Conservation (phyloP, 2,329 filamentous ascomycete species). For the Colletotrichum spinosum region DNA sequence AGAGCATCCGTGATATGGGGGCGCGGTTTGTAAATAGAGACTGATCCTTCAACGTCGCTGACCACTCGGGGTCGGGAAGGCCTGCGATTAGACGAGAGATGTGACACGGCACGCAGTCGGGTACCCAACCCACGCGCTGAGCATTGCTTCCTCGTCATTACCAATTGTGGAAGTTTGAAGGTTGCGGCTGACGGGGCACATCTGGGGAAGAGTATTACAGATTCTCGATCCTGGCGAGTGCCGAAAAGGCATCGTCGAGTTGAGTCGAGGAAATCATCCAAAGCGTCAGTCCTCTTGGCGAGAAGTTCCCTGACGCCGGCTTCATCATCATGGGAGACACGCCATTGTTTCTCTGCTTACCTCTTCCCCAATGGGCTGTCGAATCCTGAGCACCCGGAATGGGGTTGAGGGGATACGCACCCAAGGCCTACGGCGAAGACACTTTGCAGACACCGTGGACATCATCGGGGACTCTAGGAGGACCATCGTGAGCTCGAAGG, state of each 20-base stretch:
- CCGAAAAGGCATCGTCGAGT: slow-evolving; percentile 52
- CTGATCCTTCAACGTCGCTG: no score
- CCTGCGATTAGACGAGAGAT: no score
- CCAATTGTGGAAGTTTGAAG: no score
- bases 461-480: no score
- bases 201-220: slow-evolving; percentile 59
- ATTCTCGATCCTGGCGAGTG: slow-evolving; percentile 60
- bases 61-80: no score
- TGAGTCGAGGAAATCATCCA: slow-evolving; percentile 62
- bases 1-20: no score
- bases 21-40: no score
- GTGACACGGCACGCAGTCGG: no score
- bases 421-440: not conserved
- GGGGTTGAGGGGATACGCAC: slow-evolving; percentile 53
- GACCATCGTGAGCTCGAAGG: no score
- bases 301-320: slow-evolving; percentile 52
- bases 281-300: slow-evolving; percentile 54
- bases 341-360: slow-evolving; percentile 48
- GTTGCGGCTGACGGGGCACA: slow-evolving; percentile 57
- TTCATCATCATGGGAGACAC: slow-evolving; percentile 63
- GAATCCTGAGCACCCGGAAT: slow-evolving; percentile 50
- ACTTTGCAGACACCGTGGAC: no score
- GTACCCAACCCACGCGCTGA: no score
- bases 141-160: no score
- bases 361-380: slow-evolving; percentile 56